Evolutionary conservation across 768 basidiomycete genomes (phyloP).

Genomic region (Neoboletus magnificus): DNA sequence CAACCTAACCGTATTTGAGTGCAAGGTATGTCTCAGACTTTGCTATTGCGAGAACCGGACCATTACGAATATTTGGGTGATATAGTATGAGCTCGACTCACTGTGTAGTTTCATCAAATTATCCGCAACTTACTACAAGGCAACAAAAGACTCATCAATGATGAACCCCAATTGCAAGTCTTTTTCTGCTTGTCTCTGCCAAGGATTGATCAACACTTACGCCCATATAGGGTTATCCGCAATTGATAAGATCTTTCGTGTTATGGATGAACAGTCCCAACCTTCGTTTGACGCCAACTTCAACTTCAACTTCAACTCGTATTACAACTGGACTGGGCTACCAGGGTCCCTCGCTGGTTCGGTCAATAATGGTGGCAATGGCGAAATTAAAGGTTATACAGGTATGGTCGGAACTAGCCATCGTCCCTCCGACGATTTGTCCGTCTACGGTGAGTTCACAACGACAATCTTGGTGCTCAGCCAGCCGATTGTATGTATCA

Average conservation of each 20-base stretch:
- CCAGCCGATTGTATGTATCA: slow-evolving; percentile 23
- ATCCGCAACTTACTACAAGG: slow-evolving; percentile 66
- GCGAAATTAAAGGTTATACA: slow-evolving; percentile 72
- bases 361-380: slow-evolving; percentile 67
- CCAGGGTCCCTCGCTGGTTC: slow-evolving; percentile 54
- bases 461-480: not conserved
- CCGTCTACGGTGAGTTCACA: slow-evolving; percentile 50
- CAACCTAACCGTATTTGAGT: slow-evolving; percentile 72
- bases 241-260: slow-evolving; percentile 68
- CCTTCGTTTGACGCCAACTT: slow-evolving; percentile 64
- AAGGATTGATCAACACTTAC: not conserved
- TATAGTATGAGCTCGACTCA: slow-evolving; percentile 75
- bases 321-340: slow-evolving; percentile 81
- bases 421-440: slow-evolving; percentile 73
- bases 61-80: not conserved
- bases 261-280: slow-evolving; percentile 76
- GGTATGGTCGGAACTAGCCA: slow-evolving; percentile 76
- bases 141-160: slow-evolving; percentile 69
- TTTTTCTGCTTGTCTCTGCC: not conserved
- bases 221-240: slow-evolving; percentile 55
- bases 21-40: slow-evolving; percentile 51
- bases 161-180: slow-evolving; percentile 65
- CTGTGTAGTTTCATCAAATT: slow-evolving; percentile 77
- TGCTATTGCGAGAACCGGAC: not conserved
- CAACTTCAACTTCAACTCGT: slow-evolving; percentile 74